These are phyloP conservation scores for Akanthomyces dipterigenus DNA, from an alignment of 2,329 filamentous ascomycete species.

Conservation along the genomic window DNA sequence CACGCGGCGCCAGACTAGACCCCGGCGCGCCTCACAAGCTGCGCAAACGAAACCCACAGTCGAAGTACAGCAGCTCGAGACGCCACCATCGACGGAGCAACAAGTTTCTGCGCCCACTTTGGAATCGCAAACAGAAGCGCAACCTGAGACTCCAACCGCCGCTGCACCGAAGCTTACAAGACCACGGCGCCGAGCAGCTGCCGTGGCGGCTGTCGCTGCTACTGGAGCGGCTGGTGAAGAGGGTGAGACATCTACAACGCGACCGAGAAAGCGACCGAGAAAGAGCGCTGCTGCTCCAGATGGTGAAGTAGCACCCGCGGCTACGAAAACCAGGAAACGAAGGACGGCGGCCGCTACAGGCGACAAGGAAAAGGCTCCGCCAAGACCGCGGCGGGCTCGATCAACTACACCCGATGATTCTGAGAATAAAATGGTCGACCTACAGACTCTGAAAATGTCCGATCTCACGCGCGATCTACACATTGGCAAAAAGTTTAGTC, in stretches of 20 bases:
- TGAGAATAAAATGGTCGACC: conserved; percentile 56
- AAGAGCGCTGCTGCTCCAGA: background rate
- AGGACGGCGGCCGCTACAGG: conserved; percentile 10
- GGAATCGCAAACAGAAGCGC: background rate
- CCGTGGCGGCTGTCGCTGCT: background rate
- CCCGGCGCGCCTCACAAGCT: conserved; percentile 6
- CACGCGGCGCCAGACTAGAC: conserved; percentile 6
- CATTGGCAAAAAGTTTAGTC: conserved; percentile 68
- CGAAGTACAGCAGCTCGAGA: background rate
- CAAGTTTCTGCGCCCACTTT: background rate
- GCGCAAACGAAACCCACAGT: background rate
- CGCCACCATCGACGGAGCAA: conserved; percentile 1
- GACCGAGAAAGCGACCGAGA: conserved; percentile 11
- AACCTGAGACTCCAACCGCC: background rate
- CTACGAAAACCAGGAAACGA: conserved; percentile 3
- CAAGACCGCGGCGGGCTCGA: conserved; percentile 31
- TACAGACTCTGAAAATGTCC: conserved; percentile 61
- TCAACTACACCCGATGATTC: conserved; percentile 57
- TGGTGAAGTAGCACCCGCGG: background rate
- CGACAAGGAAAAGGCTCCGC: conserved; percentile 13
- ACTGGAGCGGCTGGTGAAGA: background rate
- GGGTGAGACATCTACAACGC: background rate
- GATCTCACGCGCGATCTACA: conserved; percentile 64
- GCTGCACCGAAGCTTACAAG: background rate
- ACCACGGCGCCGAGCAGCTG: background rate